These are phyloP conservation scores for Mortierella sp. DNA, from an alignment of 371 early-diverging fungal genomes.

Conservation along the genomic window DNA sequence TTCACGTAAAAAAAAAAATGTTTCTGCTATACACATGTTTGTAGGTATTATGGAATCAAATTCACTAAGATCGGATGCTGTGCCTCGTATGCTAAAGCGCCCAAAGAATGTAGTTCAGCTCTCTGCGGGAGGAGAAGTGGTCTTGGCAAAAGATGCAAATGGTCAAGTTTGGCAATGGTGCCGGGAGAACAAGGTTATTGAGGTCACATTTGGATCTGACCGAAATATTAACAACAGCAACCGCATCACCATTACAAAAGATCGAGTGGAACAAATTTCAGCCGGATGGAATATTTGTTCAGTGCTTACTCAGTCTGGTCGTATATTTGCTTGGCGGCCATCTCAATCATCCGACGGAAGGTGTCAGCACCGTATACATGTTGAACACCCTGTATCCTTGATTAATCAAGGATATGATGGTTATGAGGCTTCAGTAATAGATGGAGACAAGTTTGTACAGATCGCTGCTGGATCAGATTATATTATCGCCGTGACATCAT, in stretches of 20 bases:
- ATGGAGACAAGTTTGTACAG: slow-evolving; percentile 38
- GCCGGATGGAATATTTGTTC: slow-evolving; percentile 55
- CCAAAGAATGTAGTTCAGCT: slow-evolving; percentile 36
- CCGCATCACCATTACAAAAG: background rate
- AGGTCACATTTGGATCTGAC: slow-evolving; percentile 26
- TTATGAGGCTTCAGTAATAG: slow-evolving; percentile 15
- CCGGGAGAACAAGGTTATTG: slow-evolving; percentile 33
- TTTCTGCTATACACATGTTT: background rate
- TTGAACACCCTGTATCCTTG: slow-evolving; percentile 27
- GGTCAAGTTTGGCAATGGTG: slow-evolving; percentile 54
- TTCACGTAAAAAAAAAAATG: background rate
- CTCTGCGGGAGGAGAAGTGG: slow-evolving; percentile 38
- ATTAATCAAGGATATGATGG: slow-evolving; percentile 27
- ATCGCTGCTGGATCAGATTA: slow-evolving; percentile 45
- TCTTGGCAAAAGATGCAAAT: slow-evolving; percentile 37
- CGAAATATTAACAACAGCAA: background rate
- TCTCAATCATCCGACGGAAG: slow-evolving; percentile 29
- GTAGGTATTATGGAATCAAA: slow-evolving; percentile 49
- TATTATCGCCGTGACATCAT: slow-evolving; percentile 31
- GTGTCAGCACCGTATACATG: slow-evolving; percentile 30
- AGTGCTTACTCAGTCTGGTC: slow-evolving; percentile 37
- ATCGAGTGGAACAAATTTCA: slow-evolving; percentile 29
- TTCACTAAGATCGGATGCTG: slow-evolving; percentile 27
- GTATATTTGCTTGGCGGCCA: slow-evolving; percentile 42
- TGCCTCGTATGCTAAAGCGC: slow-evolving; percentile 44